Base-by-base conservation (phyloP, 371 early-diverging fungal species). In the Mucor racemosus region DNA sequence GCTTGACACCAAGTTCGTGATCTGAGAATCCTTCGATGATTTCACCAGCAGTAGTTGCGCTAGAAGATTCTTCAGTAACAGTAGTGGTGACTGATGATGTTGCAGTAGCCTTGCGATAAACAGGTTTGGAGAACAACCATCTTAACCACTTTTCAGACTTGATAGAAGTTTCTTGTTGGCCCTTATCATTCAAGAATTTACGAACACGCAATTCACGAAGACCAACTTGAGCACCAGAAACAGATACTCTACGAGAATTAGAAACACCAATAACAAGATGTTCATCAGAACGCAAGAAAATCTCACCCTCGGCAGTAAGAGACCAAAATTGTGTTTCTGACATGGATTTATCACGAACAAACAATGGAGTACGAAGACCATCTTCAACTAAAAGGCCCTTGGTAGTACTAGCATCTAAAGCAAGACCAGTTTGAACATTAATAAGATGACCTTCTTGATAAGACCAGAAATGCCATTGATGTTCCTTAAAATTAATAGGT, bases 391-490 rank as follows among this genome's bases (percentile, higher is more conserved):
- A 35, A 10, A 73, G 68, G 38, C 76, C 79, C n/a, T 70, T 65
- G 15, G 72, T 61, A 10, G 67, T 61, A 26, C 76, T 66, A 40
- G 77, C 69, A 26, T 81, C 82, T 41, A 86, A 65, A 19, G 85
- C 85, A 54, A 82, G 71, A 10, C 85, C 85, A 26, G 85, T 86
- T 62, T 84, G 79, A 40, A 73, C 77, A 62, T 86, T 84, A 66
- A 86, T 82, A 50, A 86, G 56, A 67, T 84, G 82, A 34, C 84
- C 81, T 14, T 84, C 80, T 56, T 79, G 60, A 58, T 76, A 80
- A 13, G 75, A 64, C 87, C 87, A 86, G 64, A 84, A 75, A 60
- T 80, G 80, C 76, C 77, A 82, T 53, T 74, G 62, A 63, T 82
- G 72, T 10, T 72, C 75, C 61, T 79, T 77, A 33, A 68, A 79